Evolutionary conservation across 805 yeast species (phyloP).

Genomic region (Candida broadrunensis): DNA sequence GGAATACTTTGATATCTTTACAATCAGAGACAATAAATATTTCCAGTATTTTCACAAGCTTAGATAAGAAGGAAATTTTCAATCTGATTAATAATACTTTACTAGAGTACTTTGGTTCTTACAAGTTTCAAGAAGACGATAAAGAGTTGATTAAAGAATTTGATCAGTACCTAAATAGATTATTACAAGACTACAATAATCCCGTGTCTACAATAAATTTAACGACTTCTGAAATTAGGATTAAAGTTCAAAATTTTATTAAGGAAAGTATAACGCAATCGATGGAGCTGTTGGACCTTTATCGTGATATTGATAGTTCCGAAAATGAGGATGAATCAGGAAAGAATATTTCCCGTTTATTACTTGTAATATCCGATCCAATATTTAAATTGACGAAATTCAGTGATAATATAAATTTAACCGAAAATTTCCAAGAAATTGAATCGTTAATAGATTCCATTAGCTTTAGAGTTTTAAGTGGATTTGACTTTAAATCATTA

Average conservation of each 20-base stretch:
- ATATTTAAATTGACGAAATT: constrained; percentile 22
- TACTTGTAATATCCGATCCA: constrained; percentile 13
- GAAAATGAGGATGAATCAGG: neutral
- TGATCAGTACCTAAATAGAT: neutral
- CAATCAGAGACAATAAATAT: constrained; percentile 13
- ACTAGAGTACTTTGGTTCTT: constrained; percentile 17
- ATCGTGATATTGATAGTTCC: neutral
- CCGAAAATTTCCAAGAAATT: constrained; percentile 10
- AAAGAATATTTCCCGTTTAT: neutral
- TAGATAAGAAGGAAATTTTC: constrained; percentile 23
- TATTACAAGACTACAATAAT: constrained; percentile 1
- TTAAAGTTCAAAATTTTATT: constrained; percentile 2
- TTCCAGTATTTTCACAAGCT: constrained; percentile 20
- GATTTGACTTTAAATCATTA: constrained; percentile 12
- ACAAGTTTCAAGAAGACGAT: constrained; percentile 10
- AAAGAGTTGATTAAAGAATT: constrained; percentile 6
- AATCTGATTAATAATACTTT: constrained; percentile 22
- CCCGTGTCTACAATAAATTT: neutral
- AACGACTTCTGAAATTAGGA: constrained; percentile 1
- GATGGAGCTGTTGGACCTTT: neutral
- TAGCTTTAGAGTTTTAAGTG: constrained; percentile 16
- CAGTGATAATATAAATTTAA: constrained; percentile 15
- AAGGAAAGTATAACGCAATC: neutral
- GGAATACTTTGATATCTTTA: constrained; percentile 20
- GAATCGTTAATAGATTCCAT: constrained; percentile 10